phyloP scores from a whole-genome alignment of 306 rosid genomes.

The Abrus precatorius region DNA sequence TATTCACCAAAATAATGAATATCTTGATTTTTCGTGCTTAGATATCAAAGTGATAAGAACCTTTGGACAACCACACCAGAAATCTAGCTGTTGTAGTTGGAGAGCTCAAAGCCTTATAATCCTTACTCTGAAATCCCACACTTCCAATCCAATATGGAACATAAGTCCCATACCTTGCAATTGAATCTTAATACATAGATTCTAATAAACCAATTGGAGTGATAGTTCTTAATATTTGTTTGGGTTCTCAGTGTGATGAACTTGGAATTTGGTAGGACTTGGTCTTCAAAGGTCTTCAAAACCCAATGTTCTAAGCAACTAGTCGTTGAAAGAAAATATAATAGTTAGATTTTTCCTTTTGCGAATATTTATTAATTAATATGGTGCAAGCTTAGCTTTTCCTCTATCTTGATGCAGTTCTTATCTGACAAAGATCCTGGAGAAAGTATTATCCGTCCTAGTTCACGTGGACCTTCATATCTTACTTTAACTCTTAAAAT shows the following conservation, averaged over 20 bases:
- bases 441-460: conserved; percentile 95
- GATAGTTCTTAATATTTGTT: conserved; percentile 20
- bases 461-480: conserved; percentile 92
- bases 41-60: neutral
- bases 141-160: too few relatives aligned
- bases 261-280: conserved; percentile 24
- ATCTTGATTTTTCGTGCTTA: conserved; percentile 23
- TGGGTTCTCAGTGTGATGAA: conserved; percentile 20
- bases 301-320: conserved; percentile 22
- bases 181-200: neutral
- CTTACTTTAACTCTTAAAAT: conserved; percentile 93
- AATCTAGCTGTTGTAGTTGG: too few relatives aligned
- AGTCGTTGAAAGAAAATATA: conserved; percentile 11
- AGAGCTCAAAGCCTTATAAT: too few relatives aligned
- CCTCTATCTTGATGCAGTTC: conserved; percentile 61
- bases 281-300: neutral
- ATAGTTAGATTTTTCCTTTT: neutral
- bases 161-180: too few relatives aligned
- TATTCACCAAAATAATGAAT: conserved; percentile 11
- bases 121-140: too few relatives aligned
- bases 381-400: conserved; percentile 13
- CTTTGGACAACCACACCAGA: too few relatives aligned
- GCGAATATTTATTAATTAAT: conserved; percentile 18
- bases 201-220: conserved; percentile 17
- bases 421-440: conserved; percentile 97